Evolutionary conservation across 345 rosid genomes (phyloP).

Genomic region (Ceriops zippeliana): DNA sequence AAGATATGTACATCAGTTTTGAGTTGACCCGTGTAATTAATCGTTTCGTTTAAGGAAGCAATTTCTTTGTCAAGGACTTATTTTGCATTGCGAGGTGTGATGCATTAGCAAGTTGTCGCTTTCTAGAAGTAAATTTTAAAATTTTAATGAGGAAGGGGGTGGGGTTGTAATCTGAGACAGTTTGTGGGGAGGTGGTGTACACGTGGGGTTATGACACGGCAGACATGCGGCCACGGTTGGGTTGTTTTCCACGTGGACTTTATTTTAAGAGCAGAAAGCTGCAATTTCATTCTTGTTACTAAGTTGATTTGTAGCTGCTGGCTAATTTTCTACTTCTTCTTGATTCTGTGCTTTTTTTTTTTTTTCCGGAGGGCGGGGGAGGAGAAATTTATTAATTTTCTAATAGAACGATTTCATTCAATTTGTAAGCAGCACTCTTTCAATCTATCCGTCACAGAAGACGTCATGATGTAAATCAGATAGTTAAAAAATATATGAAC

Average conservation of each 20-base stretch:
- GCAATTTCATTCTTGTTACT: not conserved
- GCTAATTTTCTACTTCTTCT: not conserved
- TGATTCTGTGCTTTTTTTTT: too few species aligned
- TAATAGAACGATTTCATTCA: not conserved
- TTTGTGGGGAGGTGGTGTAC: not conserved
- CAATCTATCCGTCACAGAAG: not conserved
- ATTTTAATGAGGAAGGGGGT: not conserved
- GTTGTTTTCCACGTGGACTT: not conserved
- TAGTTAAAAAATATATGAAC: too few species aligned
- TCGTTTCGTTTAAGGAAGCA: slow-evolving; percentile 53
- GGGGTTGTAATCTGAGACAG: not conserved
- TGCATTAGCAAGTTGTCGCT: slow-evolving; percentile 4
- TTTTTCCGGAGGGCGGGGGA: too few species aligned
- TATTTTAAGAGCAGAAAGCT: not conserved
- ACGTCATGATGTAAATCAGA: too few species aligned
- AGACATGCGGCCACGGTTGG: not conserved
- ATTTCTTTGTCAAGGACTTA: slow-evolving; percentile 67
- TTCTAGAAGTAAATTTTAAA: not conserved
- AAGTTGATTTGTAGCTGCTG: not conserved
- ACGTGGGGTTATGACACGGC: too few species aligned
- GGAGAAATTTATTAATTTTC: too few species aligned
- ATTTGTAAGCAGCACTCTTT: not conserved
- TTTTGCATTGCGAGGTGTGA: slow-evolving; percentile 78
- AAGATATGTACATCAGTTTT: too few species aligned
- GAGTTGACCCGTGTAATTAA: not conserved